Evolutionary conservation across 495 filamentous ascomycete genomes (phyloP).

Genomic region (Aspergillus steynii): DNA sequence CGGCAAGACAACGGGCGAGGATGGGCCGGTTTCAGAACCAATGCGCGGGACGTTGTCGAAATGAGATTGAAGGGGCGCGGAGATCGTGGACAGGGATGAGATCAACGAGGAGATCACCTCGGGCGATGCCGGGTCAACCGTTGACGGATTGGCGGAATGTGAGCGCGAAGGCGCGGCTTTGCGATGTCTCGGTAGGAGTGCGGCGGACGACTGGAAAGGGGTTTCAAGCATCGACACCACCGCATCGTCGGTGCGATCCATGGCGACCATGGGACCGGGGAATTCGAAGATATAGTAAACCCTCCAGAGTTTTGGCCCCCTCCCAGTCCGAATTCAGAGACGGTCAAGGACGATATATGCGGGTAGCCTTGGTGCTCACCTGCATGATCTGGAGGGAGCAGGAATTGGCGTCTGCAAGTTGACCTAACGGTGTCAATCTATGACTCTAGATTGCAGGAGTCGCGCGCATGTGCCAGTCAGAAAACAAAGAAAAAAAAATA

Average conservation of each 20-base stretch:
- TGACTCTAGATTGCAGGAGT: conserved; percentile 13
- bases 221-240: conserved; percentile 28
- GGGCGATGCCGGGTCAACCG: conserved; percentile 67
- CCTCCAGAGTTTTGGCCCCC: conserved; percentile 13
- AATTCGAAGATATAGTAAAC: conserved; percentile 3
- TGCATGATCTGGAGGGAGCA: conserved; percentile 28
- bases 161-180: conserved; percentile 41
- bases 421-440: conserved; percentile 25
- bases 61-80: conserved; percentile 68
- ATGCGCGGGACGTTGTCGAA: conserved; percentile 64
- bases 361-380: conserved; percentile 19
- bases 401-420: conserved; percentile 18
- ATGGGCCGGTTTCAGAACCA: conserved; percentile 48
- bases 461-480: conserved; percentile 20
- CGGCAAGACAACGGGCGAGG: conserved; percentile 45
- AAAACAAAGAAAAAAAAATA: neutral
- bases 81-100: conserved; percentile 86
- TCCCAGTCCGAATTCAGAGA: conserved; percentile 14
- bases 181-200: conserved; percentile 36
- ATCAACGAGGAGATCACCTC: conserved; percentile 94
- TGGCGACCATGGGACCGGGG: conserved; percentile 31
- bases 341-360: conserved; percentile 27
- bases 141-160: conserved; percentile 26
- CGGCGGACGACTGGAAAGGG: conserved; percentile 32
- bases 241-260: conserved; percentile 34